Base-by-base conservation (phyloP, 495 filamentous ascomycete genomes). In the Tuber umbilicatum region DNA sequence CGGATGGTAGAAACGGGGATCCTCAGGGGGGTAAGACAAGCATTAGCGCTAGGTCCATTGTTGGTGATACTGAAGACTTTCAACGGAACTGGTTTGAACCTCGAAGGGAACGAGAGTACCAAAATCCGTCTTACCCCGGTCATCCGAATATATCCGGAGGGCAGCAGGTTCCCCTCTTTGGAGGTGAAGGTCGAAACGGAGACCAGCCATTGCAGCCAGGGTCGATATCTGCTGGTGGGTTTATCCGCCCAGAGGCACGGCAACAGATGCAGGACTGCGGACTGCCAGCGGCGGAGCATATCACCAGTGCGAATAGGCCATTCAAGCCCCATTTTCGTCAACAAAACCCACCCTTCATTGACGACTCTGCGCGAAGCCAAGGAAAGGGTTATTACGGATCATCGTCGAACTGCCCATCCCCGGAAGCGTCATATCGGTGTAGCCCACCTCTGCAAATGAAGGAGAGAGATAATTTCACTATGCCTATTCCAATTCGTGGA, bases 391-490 rank as follows among this genome's bases (percentile, higher is more conserved):
- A 16, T 31, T 60, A 60, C 27, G 55, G 55, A 60, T 60, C 71
- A 74, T 55, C 68, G 17, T 35, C 68, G 60, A 71, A 69, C n/a
- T 37, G 37, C 71, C 73, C 70, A 47, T 41, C 47, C 72, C 38
- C 70, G n/a, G 55, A 70, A 41, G 5, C 71, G 60, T 39, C 69
- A 41, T 79, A 79, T 74, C 60, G 50, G 12, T 43, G 64, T 23
- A 43, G 27, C 7, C 42, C 74, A 38, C 68, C 74, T 14, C 70
- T 42, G 67, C 37, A 70, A 19, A 17, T 73, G 5, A 70, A 73
- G 16, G 31, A 55, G 19, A 39, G 50, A 42, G 69, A 35, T 70
- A 71, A 2, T 39, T 71, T 73, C 35, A 16, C 35, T 68, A 23
- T 71, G 7, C 71, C 71, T 73, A 60, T 60, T n/a, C 55, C 55